Base-by-base conservation (phyloP, 2,329 filamentous ascomycete species). In the Monosporascus ibericus region DNA sequence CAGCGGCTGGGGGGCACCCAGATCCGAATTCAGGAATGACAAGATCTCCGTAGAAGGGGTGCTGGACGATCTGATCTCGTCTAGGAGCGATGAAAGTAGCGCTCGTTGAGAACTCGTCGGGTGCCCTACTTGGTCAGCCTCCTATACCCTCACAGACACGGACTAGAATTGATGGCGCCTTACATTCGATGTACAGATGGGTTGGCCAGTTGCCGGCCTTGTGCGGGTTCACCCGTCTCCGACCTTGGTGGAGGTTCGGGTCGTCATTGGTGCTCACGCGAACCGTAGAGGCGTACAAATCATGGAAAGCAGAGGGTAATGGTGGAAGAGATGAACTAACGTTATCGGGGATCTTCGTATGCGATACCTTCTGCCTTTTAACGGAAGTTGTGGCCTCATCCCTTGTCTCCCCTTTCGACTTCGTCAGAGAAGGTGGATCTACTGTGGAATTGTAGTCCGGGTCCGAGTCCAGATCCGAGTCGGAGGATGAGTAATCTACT, bases 111-210 rank as follows among this genome's bases (percentile, higher is more conserved):
- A 46, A 15, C 51, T 18, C 8, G 54, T 59, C 22, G 61, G 65
- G 27, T 65, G 64, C 65, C 63, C 64, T 64, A 57, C 55, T 52
- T 20, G 14, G 18, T 44, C 9, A 40, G 30, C 30, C 30, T 30
- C 4, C 30, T 14, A 5, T 14, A 5, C 30, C 30, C 11, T 34
- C 30, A 14, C 30, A 34, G 14, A 37, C 24, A 51, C 15, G 38
- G 47, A 47, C 18, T 38, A 8, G 44, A 30, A 47, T n/a, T 9
- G 22, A 20, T 27, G 38, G 39, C 5, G 52, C 75, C 84, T 72
- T 77, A 95, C 94, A 99, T 74, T 97, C 92, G 52, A 96, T 76
- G 68, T 95, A 97, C 46, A 97, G 68, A 70, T 97, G 92, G 36
- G 86, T 90, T 1, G 92, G 90, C 94, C 94, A 99, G 68, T 91